Evolutionary conservation across 257 asterid genomes (phyloP), one percentile per base, ranked within the genome.

Genomic region (Parsonsia alboflavescens): DNA sequence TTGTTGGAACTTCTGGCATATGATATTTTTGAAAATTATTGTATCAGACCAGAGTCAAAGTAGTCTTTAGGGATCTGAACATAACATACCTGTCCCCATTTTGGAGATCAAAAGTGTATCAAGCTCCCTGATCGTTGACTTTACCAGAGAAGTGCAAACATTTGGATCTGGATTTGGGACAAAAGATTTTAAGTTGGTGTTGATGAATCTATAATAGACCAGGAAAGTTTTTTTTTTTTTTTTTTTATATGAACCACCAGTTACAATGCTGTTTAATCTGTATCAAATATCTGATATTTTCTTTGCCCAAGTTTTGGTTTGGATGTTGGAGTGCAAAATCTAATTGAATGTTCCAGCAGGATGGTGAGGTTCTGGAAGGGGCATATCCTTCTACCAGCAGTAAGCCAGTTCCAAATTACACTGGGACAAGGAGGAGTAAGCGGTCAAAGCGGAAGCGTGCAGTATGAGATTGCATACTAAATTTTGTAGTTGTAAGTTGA

Each of bases 371-470:
- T 82, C 91, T 86, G 42, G 97, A 89, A 80, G 96, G 84, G 89
- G 93, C 96, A 62, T 93, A 83, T 73, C 84, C 86, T 52, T 89
- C 97, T 53, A 86, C 87, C 82, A 84, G 77, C 79, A 74, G 74
- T 63, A 93, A 93, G 81, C 81, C 84, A 75, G 85, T 82, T 79
- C 91, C 96, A 28, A 81, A 81, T 53, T 80, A 77, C 42, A 75
- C 93, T 26, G 91, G 82, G 58, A 91, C 96, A 26, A 88, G 87
- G 84, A 93, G 81, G 86, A 89, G 96, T 82, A 93, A 93, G 83
- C 81, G 98, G 59, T 89, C 98, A 70, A 93, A 88, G 86, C 75
- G 86, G 79, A 90, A 90, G 90, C 96, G 98, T 72, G 79, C 91
- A 75, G 97, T 87, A 83, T 93, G 92, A 93, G 71, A 78, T 49